A percentile compares a stretch with the other conserved stretches of the same genome.
Conservation (phyloP, 768 basidiomycete genomes). For the Suillus hirtellus region DNA sequence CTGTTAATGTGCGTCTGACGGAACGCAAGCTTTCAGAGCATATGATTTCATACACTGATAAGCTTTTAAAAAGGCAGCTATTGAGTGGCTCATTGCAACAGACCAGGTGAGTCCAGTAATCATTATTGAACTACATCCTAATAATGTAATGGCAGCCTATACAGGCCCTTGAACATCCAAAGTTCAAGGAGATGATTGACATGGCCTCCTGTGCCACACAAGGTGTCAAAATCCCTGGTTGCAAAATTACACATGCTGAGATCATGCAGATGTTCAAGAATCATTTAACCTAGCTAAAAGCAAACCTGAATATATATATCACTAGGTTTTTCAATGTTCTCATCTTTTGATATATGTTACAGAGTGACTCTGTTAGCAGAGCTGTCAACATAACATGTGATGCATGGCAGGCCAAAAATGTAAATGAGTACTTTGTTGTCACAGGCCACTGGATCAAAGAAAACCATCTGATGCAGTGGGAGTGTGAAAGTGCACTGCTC, state of each 20-base stretch:
- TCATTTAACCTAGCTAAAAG: constrained; percentile 17
- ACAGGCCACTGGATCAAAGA: constrained; percentile 42
- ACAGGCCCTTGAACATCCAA: too few relatives aligned
- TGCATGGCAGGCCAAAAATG: constrained; percentile 41
- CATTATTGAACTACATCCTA: too few relatives aligned
- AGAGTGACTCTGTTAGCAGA: constrained; percentile 22
- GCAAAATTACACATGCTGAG: constrained; percentile 28
- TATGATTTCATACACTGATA: too few relatives aligned
- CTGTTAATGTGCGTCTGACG: too few relatives aligned
- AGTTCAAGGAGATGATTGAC: too few relatives aligned
- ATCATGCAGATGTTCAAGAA: constrained; percentile 23
- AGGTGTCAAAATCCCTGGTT: too few relatives aligned
- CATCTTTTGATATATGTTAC: neutral
- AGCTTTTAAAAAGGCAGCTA: too few relatives aligned
- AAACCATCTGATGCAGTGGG: constrained; percentile 26
- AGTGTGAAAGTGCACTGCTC: constrained; percentile 31
- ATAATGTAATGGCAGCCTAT: too few relatives aligned
- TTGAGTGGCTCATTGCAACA: too few relatives aligned
- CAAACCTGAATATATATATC: constrained; percentile 20
- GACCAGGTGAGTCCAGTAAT: too few relatives aligned
- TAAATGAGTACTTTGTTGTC: constrained; percentile 39
- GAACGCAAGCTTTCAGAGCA: too few relatives aligned
- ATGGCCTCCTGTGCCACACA: too few relatives aligned
- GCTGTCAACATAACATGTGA: constrained; percentile 38
- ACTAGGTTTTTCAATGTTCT: neutral